Conservation (phyloP, 2,329 filamentous ascomycete species). For the Alternaria sp. region DNA sequence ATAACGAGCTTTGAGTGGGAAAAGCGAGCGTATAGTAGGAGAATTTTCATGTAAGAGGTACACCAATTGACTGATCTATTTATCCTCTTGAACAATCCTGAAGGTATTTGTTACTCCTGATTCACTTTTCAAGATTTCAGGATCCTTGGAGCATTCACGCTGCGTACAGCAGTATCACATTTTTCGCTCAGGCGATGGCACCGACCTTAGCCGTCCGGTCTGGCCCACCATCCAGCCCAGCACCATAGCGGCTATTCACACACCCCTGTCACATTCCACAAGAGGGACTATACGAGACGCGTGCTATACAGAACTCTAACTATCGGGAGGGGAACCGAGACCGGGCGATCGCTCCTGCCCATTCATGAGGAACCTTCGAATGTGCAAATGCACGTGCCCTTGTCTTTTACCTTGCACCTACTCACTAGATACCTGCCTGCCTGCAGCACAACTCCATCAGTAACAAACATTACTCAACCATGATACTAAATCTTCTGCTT, state of each 20-base stretch:
- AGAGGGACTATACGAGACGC: not conserved
- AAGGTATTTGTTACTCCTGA: not conserved
- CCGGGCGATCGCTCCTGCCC: not conserved
- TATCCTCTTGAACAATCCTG: not conserved
- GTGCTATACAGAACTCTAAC: not conserved
- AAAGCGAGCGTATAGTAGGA: not conserved
- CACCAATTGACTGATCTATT: not conserved
- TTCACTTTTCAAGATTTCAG: not conserved
- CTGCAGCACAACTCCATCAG: not conserved
- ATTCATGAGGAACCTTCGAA: not conserved
- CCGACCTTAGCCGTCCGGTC: not conserved
- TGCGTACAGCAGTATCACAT: not conserved
- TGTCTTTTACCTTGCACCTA: not conserved
- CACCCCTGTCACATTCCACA: not conserved
- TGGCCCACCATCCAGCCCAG: not conserved
- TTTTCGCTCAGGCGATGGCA: not conserved
- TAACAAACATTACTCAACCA: not conserved
- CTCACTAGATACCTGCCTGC: not conserved
- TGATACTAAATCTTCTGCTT: not conserved
- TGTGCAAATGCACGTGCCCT: not conserved
- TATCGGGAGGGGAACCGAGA: not conserved
- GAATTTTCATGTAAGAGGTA: not conserved
- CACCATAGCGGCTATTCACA: not conserved
- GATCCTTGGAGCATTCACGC: not conserved
- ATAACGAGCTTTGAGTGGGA: slow-evolving; percentile 32